Conservation (phyloP, 257 asterid species). For the Forsythia viridissima region DNA sequence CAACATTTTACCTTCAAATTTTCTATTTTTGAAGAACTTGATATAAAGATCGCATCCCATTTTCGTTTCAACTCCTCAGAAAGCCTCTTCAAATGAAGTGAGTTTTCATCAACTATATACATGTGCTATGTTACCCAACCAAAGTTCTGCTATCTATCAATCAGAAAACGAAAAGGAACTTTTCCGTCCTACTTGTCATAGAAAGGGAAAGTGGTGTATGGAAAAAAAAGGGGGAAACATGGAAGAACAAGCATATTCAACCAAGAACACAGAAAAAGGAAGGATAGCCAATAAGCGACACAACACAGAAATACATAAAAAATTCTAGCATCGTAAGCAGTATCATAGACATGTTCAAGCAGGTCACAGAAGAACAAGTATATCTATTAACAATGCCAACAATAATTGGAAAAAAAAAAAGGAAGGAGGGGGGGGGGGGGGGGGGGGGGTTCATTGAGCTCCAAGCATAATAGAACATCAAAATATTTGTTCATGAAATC, state of each 20-base stretch:
- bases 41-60: neutral
- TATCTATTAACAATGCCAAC: too few species aligned
- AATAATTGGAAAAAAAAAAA: too few species aligned
- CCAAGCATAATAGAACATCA: neutral
- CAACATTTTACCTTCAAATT: neutral
- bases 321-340: neutral
- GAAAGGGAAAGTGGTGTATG: neutral
- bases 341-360: neutral
- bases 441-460: neutral
- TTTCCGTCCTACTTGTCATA: neutral
- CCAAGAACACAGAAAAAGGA: neutral
- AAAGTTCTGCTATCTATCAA: neutral
- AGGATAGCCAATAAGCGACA: neutral
- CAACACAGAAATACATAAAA: neutral
- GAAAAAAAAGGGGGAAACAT: neutral
- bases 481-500: neutral
- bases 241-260: neutral
- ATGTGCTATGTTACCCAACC: neutral
- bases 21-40: neutral
- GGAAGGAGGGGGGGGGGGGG: too few species aligned
- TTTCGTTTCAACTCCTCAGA: neutral
- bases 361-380: neutral
- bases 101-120: neutral
- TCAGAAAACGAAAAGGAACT: neutral
- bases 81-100: neutral